Conservation (phyloP, 1,284 basidiomycete species). For the Ceratobasidium sp. region DNA sequence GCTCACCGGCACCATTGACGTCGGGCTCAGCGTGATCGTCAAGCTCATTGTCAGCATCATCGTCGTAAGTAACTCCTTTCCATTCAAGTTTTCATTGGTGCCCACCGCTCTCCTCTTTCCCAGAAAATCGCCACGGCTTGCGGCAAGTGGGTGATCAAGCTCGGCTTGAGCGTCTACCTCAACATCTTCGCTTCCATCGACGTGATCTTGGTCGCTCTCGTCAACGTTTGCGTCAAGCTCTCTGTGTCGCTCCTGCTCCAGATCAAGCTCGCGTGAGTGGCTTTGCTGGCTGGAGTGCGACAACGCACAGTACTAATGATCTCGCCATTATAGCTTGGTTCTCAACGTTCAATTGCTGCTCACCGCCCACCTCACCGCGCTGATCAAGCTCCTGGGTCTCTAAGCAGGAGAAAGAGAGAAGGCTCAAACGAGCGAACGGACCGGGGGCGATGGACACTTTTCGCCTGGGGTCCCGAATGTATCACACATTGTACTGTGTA, state of each 20-base stretch:
- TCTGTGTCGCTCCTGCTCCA: neutral
- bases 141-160: neutral
- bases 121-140: neutral
- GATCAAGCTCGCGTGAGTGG: slow-evolving; percentile 18
- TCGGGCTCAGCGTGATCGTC: slow-evolving; percentile 3
- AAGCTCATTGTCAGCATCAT: neutral
- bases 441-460: too few relatives aligned
- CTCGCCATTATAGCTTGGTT: neutral
- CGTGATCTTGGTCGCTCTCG: neutral
- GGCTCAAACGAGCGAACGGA: too few relatives aligned
- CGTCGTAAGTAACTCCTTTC: too few relatives aligned
- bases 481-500: too few relatives aligned
- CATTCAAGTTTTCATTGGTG: too few relatives aligned
- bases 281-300: too few relatives aligned
- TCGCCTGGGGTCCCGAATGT: too few relatives aligned
- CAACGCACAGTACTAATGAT: neutral
- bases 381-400: slow-evolving; percentile 7
- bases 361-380: neutral
- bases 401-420: neutral
- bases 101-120: neutral
- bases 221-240: slow-evolving; percentile 8
- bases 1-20: slow-evolving; percentile 8
- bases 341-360: neutral
- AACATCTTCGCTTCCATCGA: neutral
- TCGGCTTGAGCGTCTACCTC: neutral